phyloP scores from a whole-genome alignment of 2,329 filamentous ascomycete species.

The Penicillium sp. region DNA sequence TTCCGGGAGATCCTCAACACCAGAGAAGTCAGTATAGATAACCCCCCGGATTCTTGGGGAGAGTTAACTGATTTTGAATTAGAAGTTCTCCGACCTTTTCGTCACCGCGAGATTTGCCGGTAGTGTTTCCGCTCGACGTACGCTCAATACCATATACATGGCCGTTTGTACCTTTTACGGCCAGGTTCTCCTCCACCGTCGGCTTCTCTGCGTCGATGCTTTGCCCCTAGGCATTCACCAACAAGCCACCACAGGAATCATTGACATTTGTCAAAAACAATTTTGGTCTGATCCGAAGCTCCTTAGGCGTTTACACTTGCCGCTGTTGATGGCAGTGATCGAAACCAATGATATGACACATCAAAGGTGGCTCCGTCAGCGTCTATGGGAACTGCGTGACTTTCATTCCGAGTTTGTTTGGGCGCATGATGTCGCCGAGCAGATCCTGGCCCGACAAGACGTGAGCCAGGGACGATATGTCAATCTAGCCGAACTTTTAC shows the following conservation, averaged over 20 bases:
- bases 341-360: slow-evolving; percentile 31
- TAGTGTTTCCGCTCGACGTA: slow-evolving; percentile 30
- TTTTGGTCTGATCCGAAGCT: slow-evolving; percentile 30
- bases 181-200: slow-evolving; percentile 34
- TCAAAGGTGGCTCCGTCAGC: slow-evolving; percentile 33
- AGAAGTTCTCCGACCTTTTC: slow-evolving; percentile 40
- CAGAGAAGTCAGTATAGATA: slow-evolving; percentile 24
- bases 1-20: slow-evolving; percentile 26
- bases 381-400: slow-evolving; percentile 29
- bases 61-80: not conserved
- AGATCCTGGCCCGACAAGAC: slow-evolving; percentile 30
- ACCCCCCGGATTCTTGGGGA: no score
- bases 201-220: slow-evolving; percentile 26
- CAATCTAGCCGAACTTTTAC: slow-evolving; percentile 29
- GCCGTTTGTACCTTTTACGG: slow-evolving; percentile 36
- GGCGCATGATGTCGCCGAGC: slow-evolving; percentile 31
- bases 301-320: slow-evolving; percentile 35
- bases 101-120: slow-evolving; percentile 35
- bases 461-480: slow-evolving; percentile 22
- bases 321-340: slow-evolving; percentile 34
- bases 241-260: slow-evolving; percentile 29
- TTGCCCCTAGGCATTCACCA: slow-evolving; percentile 26
- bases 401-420: slow-evolving; percentile 33
- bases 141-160: slow-evolving; percentile 37
- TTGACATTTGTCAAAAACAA: slow-evolving; percentile 36